phyloP scores from a whole-genome alignment of 345 rosid genomes.

The Excoecaria cochinchinensis region DNA sequence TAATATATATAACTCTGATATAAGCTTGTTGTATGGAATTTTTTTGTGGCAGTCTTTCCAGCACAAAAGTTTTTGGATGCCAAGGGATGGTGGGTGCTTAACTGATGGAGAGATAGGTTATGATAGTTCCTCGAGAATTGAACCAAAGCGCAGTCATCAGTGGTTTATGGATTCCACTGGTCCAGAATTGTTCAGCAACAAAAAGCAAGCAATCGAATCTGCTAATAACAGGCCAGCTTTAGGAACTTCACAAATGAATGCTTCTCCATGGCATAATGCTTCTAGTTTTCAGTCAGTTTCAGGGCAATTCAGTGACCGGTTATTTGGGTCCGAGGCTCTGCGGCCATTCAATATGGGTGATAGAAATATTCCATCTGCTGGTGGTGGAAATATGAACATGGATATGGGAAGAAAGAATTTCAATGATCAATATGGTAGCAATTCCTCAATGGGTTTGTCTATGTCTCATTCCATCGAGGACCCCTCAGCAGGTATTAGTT shows the following conservation, averaged over 20 bases:
- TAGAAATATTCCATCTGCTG: conserved; percentile 36
- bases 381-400: conserved; percentile 37
- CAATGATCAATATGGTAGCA: conserved; percentile 38
- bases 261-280: conserved; percentile 41
- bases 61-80: conserved; percentile 43
- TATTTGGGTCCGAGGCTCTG: conserved; percentile 44
- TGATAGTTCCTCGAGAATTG: conserved; percentile 42
- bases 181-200: conserved; percentile 46
- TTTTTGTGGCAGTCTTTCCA: conserved; percentile 45
- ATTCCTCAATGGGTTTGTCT: conserved; percentile 40
- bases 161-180: conserved; percentile 48
- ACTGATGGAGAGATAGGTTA: conserved; percentile 44
- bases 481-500: conserved; percentile 38
- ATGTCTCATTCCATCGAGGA: conserved; percentile 41
- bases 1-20: background rate
- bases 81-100: conserved; percentile 39
- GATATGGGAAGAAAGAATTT: conserved; percentile 41
- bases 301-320: conserved; percentile 42
- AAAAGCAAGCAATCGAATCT: conserved; percentile 54
- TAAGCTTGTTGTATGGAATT: background rate
- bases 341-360: conserved; percentile 37
- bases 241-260: conserved; percentile 33
- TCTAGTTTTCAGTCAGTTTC: conserved; percentile 42
- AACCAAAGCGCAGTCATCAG: conserved; percentile 55
- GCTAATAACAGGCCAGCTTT: conserved; percentile 29